Conservation (phyloP, 441 rosid species). For the Erodium texanum region DNA sequence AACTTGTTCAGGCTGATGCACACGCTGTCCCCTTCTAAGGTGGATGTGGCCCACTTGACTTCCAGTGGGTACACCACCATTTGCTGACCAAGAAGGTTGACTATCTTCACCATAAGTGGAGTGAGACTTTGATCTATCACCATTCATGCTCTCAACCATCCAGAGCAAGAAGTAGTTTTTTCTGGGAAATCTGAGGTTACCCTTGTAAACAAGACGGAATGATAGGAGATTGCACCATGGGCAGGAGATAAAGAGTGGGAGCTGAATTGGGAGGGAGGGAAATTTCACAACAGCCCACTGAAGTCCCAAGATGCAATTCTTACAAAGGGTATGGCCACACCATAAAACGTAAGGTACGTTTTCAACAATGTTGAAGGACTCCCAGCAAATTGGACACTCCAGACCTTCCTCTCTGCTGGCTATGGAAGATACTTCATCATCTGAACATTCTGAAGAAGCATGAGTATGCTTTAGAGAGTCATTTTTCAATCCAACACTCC, state of each 20-base stretch:
- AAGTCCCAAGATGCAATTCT: slow-evolving; percentile 63
- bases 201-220: slow-evolving; percentile 52
- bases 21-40: slow-evolving; percentile 28
- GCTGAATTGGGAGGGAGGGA: slow-evolving; percentile 55
- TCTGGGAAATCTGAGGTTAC: slow-evolving; percentile 56
- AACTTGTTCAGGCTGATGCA: slow-evolving; percentile 25
- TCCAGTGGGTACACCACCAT: slow-evolving; percentile 22
- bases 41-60: slow-evolving; percentile 24
- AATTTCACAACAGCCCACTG: slow-evolving; percentile 55
- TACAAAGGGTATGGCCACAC: slow-evolving; percentile 90
- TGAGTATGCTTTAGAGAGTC: slow-evolving; percentile 25
- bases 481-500: slow-evolving; percentile 37
- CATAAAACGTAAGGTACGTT: slow-evolving; percentile 73
- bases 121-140: slow-evolving; percentile 38
- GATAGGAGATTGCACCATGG: slow-evolving; percentile 82
- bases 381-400: slow-evolving; percentile 87
- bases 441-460: slow-evolving; percentile 47
- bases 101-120: slow-evolving; percentile 29
- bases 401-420: slow-evolving; percentile 47
- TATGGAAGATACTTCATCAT: slow-evolving; percentile 48
- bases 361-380: slow-evolving; percentile 71
- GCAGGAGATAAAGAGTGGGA: slow-evolving; percentile 72
- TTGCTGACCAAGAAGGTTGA: slow-evolving; percentile 27
- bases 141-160: slow-evolving; percentile 82
- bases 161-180: slow-evolving; percentile 81